Percentiles rank a stretch among this genome's conserved stretches.
Conservation (phyloP, 441 rosid species). For the Erodium texanum region DNA sequence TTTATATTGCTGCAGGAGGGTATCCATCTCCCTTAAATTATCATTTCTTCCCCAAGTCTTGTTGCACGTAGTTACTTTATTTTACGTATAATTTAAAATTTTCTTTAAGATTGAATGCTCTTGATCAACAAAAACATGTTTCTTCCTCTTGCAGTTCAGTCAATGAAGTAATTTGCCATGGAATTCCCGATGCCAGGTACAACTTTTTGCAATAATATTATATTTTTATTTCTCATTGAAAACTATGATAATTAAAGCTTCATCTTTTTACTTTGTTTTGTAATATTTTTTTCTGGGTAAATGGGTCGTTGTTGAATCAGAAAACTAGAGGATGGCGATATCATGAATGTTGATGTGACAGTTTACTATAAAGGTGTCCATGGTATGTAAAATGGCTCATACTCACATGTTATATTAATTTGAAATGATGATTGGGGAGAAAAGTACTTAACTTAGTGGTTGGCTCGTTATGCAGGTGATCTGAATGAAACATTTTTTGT, state of each 20-base stretch:
- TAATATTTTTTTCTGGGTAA: not conserved
- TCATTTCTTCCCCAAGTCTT: slow-evolving; percentile 90
- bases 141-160: no score
- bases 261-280: not conserved
- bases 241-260: not conserved
- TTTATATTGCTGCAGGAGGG: slow-evolving; percentile 53
- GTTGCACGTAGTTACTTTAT: slow-evolving; percentile 93
- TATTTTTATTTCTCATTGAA: not conserved
- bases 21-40: slow-evolving; percentile 97
- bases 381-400: slow-evolving; percentile 42
- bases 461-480: slow-evolving; percentile 47
- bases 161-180: no score
- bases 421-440: not conserved
- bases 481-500: slow-evolving; percentile 90
- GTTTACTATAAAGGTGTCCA: slow-evolving; percentile 86
- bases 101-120: not conserved
- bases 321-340: slow-evolving; percentile 87
- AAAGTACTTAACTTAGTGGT: slow-evolving; percentile 13
- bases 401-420: not conserved
- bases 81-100: slow-evolving; percentile 15
- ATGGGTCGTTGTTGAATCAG: slow-evolving; percentile 27
- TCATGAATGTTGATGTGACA: slow-evolving; percentile 75
- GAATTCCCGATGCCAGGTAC: slow-evolving; percentile 71
- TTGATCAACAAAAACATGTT: not conserved
- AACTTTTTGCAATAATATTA: no score